phyloP scores from a whole-genome alignment of 2,329 filamentous ascomycete genomes.

The Epichloe baconii region DNA sequence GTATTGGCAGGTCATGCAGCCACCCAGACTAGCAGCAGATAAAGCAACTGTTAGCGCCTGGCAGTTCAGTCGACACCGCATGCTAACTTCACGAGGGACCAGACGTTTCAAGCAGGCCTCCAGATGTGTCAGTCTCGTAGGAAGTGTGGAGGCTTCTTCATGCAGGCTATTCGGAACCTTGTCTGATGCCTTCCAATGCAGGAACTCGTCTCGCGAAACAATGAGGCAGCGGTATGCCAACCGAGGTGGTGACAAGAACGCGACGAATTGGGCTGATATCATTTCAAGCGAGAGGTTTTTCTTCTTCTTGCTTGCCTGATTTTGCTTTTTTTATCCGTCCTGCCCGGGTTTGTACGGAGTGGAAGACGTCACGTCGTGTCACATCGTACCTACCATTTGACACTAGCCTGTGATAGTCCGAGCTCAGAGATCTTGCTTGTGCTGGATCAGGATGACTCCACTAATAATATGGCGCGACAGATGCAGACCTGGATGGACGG shows the following conservation, averaged over 20 bases:
- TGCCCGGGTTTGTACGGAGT: not conserved
- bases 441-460: not conserved
- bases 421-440: not conserved
- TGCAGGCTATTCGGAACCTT: not conserved
- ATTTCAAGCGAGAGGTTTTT: too few relatives aligned
- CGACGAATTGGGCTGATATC: too few relatives aligned
- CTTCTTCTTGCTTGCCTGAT: too few relatives aligned
- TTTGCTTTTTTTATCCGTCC: too few relatives aligned
- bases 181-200: not conserved
- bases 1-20: conserved; percentile 3
- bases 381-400: not conserved
- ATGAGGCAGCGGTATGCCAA: too few relatives aligned
- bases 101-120: not conserved
- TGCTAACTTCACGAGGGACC: too few relatives aligned
- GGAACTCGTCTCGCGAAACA: not conserved
- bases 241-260: too few relatives aligned
- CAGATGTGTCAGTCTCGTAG: not conserved
- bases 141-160: not conserved
- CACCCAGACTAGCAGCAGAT: conserved; percentile 3
- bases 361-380: not conserved
- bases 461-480: not conserved
- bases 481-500: not conserved
- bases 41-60: not conserved
- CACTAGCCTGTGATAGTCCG: not conserved
- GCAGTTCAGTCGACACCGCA: not conserved